Evolutionary conservation across 345 rosid species (phyloP), one percentile per base, ranked within the genome.

Genomic region (Physaria fendleri): DNA sequence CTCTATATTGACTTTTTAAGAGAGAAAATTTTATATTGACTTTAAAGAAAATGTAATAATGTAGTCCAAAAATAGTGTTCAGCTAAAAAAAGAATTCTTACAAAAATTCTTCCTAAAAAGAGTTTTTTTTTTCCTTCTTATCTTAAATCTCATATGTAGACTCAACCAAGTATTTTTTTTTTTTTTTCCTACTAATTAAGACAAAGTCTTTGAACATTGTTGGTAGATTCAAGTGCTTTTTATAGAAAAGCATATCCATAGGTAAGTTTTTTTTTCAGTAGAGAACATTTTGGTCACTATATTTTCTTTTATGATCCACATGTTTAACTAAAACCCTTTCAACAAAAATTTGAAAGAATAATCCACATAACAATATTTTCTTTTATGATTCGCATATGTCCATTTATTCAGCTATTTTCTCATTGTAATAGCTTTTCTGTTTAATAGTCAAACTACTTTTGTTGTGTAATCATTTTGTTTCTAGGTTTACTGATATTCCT

Each of bases 151-250:
- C 49, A 30, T 39, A 16, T 40, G 40, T 48, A 29, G 72, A 65
- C 71, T 67, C 73, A 60, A 68, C 28, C 48, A 52, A 60, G 3
- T 25, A 25, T 51, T 52, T 68, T 60, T 60, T n/a, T n/a, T n/a
- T n/a, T n/a, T n/a, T n/a, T n/a, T n/a, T n/a, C n/a, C n/a, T 68
- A 60, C 60, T 68, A 20, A 43, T 60, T 15, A 14, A 33, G 66
- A 59, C 20, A 58, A 68, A 58, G 16, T 33, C 59, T 50, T 41
- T 42, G 24, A 59, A 50, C 23, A 68, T 24, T 33, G 8, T 10
- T 52, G 44, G 22, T 58, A 58, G 52, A 48, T 42, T 24, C 9
- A 10, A 29, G 47, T 58, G 20, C 65, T 22, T 15, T 48, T 29
- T 39, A 15, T 22, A 66, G 59, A 49, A 46, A 56, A 20, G 0